Conservation (phyloP, 305 asterid genomes). For the Solanum hybrid region DNA sequence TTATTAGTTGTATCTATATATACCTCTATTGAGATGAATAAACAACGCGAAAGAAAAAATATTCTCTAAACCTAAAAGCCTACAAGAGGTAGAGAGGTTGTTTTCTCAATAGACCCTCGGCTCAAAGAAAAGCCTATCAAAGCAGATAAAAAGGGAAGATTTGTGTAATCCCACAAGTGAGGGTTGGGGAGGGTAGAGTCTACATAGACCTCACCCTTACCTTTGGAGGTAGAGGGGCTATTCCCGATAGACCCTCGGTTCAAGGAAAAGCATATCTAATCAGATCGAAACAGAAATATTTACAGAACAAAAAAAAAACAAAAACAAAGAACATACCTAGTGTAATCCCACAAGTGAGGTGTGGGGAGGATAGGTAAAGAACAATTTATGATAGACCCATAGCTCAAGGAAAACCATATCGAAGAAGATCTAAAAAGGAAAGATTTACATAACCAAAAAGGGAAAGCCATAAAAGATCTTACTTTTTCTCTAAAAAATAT, state of each 20-base stretch:
- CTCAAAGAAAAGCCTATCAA: background rate
- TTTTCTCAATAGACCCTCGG: background rate
- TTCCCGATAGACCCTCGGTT: background rate
- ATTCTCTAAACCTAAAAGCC: too few relatives aligned
- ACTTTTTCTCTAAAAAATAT: background rate
- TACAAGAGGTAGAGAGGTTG: background rate
- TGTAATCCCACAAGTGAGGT: background rate
- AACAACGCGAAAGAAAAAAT: too few relatives aligned
- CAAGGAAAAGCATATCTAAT: background rate
- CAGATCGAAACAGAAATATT: background rate
- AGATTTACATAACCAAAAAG: background rate
- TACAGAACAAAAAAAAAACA: too few relatives aligned
- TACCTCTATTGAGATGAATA: too few relatives aligned
- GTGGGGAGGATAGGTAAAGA: background rate
- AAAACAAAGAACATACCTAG: background rate
- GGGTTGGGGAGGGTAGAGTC: background rate
- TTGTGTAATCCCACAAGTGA: background rate
- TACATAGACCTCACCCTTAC: background rate
- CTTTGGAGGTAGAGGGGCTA: background rate
- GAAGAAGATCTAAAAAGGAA: background rate
- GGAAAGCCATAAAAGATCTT: background rate
- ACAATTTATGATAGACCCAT: background rate
- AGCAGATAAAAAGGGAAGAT: background rate
- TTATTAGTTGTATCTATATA: too few relatives aligned
- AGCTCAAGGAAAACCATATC: background rate